Evolutionary conservation across 1,284 basidiomycete genomes (phyloP).

Genomic region (Naganishia sp.): DNA sequence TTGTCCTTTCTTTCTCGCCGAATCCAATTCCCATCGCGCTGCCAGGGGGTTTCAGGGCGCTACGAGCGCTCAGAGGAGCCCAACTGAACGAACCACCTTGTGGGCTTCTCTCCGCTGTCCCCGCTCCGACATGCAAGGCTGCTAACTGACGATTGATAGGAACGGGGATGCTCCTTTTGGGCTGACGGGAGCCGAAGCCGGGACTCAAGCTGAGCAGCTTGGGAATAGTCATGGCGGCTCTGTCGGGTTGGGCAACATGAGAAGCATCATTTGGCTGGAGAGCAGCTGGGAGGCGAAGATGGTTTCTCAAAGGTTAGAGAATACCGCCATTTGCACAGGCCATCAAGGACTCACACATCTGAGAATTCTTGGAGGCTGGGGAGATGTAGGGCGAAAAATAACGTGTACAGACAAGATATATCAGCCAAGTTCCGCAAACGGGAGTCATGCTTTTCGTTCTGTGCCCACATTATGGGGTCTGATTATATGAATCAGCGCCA

Average conservation of each 20-base stretch:
- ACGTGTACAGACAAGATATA: neutral
- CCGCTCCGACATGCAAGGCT: neutral
- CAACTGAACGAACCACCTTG: conserved; percentile 1
- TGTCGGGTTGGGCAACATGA: neutral
- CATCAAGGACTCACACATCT: conserved; percentile 8
- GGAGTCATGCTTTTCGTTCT: no score
- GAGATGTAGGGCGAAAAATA: neutral
- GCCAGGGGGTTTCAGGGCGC: conserved; percentile 3
- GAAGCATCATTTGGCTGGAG: neutral
- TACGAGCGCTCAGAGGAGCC: conserved; percentile 3
- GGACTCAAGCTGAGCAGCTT: conserved; percentile 21
- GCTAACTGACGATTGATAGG: conserved; percentile 1
- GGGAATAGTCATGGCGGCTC: conserved; percentile 7
- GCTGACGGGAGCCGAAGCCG: conserved; percentile 15
- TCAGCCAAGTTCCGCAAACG: no score
- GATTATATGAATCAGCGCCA: no score
- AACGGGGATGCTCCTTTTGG: neutral
- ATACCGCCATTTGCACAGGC: neutral
- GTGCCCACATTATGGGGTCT: no score
- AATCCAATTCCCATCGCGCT: conserved; percentile 26
- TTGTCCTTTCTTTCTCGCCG: conserved; percentile 12
- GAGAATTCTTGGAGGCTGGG: neutral
- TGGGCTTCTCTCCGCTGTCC: neutral
- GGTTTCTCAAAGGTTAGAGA: neutral
- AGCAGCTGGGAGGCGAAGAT: neutral